Base-by-base conservation (phyloP, 1,284 basidiomycete genomes). In the Puccinia triticina region DNA sequence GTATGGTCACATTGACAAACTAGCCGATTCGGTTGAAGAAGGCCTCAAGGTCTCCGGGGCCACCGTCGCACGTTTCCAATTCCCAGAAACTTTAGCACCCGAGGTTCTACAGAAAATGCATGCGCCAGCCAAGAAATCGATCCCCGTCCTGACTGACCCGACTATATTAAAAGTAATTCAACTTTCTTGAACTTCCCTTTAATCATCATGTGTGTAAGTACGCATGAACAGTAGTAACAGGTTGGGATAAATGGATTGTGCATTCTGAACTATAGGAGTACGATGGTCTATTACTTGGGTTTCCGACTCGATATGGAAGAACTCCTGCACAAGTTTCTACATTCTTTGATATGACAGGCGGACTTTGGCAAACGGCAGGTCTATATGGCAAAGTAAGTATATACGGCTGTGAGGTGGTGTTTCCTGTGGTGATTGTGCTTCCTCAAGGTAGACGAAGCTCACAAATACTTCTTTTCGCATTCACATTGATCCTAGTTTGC, bases 71-170 rank as follows among this genome's bases (percentile, higher is more conserved):
- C 92, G 94, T 85, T 93, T 77, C 53, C 92, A 92, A 87, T 91
- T 96, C 85, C 88, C 91, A 80, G 95, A 98, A 89, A 97, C 94
- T 11, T 92, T 96, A 81, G 87, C 92, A 2, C 88, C 91, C n/a
- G 92, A 94, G 37, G 88, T 97, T 83, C 89, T 96, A 82, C 87
- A 87, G 83, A 91, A 92, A 88, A 91, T 97, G 91, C 88, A 92
- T 88, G 94, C 93, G 0, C 91, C 92, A 12, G 86, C 91, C 59
- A 92, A 92, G 86, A 89, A 74, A 61, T 57, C 75, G 11, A 76
- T n/a, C 55, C 61, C 50, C 14, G 61, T 55, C 5, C 34, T 79
- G 26, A 79, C 87, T 87, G 83, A 86, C 86, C 67, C 88, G 86
- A 11, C 87, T 88, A 83, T 87, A 87, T 83, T 86, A 91, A 83